Conservation (phyloP, 208 protist genomes). For the Crithidia thermophila region DNA sequence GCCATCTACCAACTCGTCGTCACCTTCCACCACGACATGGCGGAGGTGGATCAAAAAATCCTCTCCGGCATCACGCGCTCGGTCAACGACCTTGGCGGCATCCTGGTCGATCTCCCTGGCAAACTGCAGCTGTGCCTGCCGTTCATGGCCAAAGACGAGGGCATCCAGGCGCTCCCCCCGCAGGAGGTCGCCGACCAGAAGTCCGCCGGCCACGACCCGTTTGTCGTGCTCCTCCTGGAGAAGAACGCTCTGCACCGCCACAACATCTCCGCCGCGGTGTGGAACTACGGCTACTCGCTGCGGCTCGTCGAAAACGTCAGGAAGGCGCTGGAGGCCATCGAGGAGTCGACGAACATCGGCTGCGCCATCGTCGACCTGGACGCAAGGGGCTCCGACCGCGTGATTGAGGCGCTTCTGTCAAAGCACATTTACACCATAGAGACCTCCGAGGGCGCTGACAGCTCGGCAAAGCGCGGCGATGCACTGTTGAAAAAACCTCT, state of each 20-base stretch:
- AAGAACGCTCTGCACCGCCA: conserved; percentile 72
- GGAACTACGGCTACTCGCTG: conserved; percentile 62
- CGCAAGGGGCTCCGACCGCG: conserved; percentile 35
- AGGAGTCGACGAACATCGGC: conserved; percentile 60
- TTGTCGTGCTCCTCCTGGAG: conserved; percentile 63
- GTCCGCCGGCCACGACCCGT: conserved; percentile 41
- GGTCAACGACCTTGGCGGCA: conserved; percentile 55
- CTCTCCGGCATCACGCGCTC: conserved; percentile 36
- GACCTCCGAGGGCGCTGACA: conserved; percentile 44
- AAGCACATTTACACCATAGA: conserved; percentile 72
- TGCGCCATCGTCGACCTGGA: conserved; percentile 69
- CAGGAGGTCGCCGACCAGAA: conserved; percentile 32
- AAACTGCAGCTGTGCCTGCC: conserved; percentile 47
- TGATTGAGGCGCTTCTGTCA: conserved; percentile 47
- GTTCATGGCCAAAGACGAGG: conserved; percentile 58
- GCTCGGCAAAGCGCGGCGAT: conserved; percentile 38
- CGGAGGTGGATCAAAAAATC: conserved; percentile 31
- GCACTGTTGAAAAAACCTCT: conserved; percentile 56
- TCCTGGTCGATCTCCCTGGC: conserved; percentile 47
- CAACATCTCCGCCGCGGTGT: conserved; percentile 62
- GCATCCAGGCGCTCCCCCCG: conserved; percentile 31
- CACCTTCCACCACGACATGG: conserved; percentile 52
- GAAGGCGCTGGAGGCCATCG: conserved; percentile 63
- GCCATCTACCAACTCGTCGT: conserved; percentile 60
- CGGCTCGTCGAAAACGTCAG: conserved; percentile 58